A percentile compares a stretch with the other conserved stretches of the same genome.
Conservation (phyloP, 192 early-diverging fungal genomes). For the Rhizophagus prolifer region DNA sequence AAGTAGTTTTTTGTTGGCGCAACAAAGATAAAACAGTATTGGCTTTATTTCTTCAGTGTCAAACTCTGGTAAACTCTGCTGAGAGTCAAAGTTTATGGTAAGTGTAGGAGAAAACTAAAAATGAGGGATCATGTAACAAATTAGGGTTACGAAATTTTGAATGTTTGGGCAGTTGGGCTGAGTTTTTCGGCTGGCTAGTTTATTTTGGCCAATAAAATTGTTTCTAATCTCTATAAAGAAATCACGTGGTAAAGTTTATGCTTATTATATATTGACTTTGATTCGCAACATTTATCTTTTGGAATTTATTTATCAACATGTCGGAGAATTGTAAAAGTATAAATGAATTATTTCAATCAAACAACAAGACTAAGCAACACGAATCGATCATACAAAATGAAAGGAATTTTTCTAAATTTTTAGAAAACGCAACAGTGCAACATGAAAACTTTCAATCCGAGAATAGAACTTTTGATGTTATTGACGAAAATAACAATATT, state of each 20-base stretch:
- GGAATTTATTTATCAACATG: not conserved
- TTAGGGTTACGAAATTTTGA: not conserved
- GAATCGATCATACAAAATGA: not conserved
- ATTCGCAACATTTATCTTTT: too few relatives aligned
- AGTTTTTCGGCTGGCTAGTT: not conserved
- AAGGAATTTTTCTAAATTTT: not conserved
- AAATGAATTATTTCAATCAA: not conserved
- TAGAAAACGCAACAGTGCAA: not conserved
- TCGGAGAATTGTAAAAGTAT: not conserved
- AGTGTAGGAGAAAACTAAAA: not conserved
- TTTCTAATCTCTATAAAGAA: too few relatives aligned
- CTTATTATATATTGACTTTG: too few relatives aligned
- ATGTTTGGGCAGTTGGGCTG: not conserved
- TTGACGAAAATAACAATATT: not conserved
- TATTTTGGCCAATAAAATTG: too few relatives aligned
- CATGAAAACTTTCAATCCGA: not conserved
- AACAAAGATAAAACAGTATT: not conserved
- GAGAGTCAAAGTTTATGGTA: not conserved
- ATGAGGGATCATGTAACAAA: not conserved
- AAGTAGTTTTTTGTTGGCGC: not conserved
- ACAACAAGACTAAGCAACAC: not conserved
- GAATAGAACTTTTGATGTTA: not conserved
- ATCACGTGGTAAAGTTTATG: too few relatives aligned
- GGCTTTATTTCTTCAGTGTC: not conserved
- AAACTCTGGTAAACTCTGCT: constrained; percentile 1